Evolutionary conservation across 2,329 filamentous ascomycete genomes (phyloP).

Genomic region (Gaeumannomyces tritici): DNA sequence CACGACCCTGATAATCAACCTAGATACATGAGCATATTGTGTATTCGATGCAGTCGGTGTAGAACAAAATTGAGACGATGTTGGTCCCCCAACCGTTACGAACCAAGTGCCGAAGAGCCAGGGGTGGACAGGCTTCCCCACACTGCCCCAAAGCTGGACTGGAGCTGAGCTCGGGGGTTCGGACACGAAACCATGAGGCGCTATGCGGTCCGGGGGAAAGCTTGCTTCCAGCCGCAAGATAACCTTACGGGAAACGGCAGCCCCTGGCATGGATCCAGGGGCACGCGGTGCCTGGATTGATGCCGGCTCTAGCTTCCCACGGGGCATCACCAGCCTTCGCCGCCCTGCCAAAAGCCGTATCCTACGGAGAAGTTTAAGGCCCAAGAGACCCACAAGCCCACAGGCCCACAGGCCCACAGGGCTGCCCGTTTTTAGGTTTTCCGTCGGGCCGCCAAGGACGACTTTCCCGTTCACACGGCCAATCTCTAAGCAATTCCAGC

Average conservation of each 20-base stretch:
- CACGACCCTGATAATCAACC: not conserved
- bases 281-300: not conserved
- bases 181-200: too few relatives aligned
- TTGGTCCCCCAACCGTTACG: not conserved
- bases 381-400: not conserved
- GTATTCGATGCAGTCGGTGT: not conserved
- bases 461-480: conserved; percentile 15
- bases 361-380: conserved; percentile 6
- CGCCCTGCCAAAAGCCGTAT: conserved; percentile 1
- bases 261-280: not conserved
- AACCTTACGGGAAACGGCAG: not conserved
- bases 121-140: not conserved
- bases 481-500: too few relatives aligned
- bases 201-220: not conserved
- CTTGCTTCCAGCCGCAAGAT: not conserved
- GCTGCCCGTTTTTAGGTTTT: not conserved
- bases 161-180: not conserved
- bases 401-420: not conserved
- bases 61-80: not conserved
- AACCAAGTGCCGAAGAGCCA: not conserved
- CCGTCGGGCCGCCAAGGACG: not conserved
- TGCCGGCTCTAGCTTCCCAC: not conserved
- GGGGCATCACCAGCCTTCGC: not conserved
- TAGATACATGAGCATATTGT: not conserved
- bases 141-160: not conserved